A percentile compares a stretch with the other conserved stretches of the same genome.
These are phyloP conservation scores for Dendryphion nanum DNA, from an alignment of 2,329 filamentous ascomycete genomes.

Conservation along the genomic window DNA sequence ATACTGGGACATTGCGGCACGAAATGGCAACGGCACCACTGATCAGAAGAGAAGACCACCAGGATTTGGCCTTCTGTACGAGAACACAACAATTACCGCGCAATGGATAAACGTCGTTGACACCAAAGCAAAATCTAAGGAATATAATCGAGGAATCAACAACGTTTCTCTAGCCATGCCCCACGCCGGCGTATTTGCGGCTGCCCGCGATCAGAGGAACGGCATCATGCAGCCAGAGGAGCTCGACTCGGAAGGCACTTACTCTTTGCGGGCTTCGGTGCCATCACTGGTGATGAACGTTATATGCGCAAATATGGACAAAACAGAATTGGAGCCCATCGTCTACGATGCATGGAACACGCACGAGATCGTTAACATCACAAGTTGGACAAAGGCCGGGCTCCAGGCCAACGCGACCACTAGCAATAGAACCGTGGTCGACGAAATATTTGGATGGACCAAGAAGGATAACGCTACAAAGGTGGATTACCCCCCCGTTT, in stretches of 20 bases:
- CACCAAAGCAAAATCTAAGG: slow-evolving; percentile 50
- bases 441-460: slow-evolving; percentile 70
- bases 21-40: slow-evolving; percentile 44
- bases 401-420: slow-evolving; percentile 20
- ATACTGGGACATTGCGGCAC: slow-evolving; percentile 53
- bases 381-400: slow-evolving; percentile 17
- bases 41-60: slow-evolving; percentile 53
- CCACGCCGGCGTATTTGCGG: slow-evolving; percentile 66
- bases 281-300: slow-evolving; percentile 71
- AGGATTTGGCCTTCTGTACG: slow-evolving; percentile 63
- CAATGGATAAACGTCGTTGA: slow-evolving; percentile 67
- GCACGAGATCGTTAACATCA: slow-evolving; percentile 24
- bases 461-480: slow-evolving; percentile 53
- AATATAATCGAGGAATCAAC: slow-evolving; percentile 62
- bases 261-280: slow-evolving; percentile 66
- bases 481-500: slow-evolving; percentile 43
- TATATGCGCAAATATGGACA: slow-evolving; percentile 66
- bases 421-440: slow-evolving; percentile 52
- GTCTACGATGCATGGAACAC: slow-evolving; percentile 65
- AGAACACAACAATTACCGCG: slow-evolving; percentile 69
- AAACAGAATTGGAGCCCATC: slow-evolving; percentile 60
- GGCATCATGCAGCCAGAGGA: slow-evolving; percentile 65
- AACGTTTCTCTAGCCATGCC: slow-evolving; percentile 78
- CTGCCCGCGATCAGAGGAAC: slow-evolving; percentile 62
- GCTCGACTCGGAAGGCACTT: slow-evolving; percentile 64